These are phyloP conservation scores for Drechslerella dactyloides DNA, from an alignment of 2,329 filamentous ascomycete genomes.

Conservation along the genomic window DNA sequence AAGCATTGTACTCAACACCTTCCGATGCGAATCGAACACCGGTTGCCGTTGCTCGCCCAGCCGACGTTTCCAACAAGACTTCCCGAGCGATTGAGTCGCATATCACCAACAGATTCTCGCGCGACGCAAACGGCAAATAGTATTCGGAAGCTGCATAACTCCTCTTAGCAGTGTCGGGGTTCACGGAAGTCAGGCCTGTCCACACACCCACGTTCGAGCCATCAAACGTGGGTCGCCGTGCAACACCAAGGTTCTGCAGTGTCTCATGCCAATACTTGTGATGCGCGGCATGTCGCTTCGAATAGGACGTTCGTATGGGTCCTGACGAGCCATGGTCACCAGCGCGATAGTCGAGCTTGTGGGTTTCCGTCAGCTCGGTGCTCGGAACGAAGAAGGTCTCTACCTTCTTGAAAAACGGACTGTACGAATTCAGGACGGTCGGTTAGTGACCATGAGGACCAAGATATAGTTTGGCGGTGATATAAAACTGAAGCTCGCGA, in stretches of 20 bases:
- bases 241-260: conserved; percentile 57
- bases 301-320: conserved; percentile 34
- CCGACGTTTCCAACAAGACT: conserved; percentile 59
- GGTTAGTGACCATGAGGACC: no score
- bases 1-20: conserved; percentile 53
- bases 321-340: conserved; percentile 42
- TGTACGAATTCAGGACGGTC: neutral
- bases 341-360: conserved; percentile 33
- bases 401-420: conserved; percentile 48
- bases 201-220: conserved; percentile 60
- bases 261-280: conserved; percentile 62
- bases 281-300: conserved; percentile 58
- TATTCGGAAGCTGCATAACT: conserved; percentile 61
- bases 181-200: conserved; percentile 57
- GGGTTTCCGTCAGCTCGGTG: conserved; percentile 13
- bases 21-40: conserved; percentile 60
- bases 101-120: conserved; percentile 62
- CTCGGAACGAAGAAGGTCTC: conserved; percentile 41
- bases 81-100: conserved; percentile 61
- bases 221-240: conserved; percentile 57
- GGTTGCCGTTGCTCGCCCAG: conserved; percentile 55
- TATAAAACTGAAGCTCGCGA: neutral
- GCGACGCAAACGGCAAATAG: conserved; percentile 57
- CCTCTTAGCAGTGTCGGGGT: conserved; percentile 57
- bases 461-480: no score